These are phyloP conservation scores for Magnusiomyces tetraspermus DNA, from an alignment of 1,139 yeast genomes.

Conservation along the genomic window DNA sequence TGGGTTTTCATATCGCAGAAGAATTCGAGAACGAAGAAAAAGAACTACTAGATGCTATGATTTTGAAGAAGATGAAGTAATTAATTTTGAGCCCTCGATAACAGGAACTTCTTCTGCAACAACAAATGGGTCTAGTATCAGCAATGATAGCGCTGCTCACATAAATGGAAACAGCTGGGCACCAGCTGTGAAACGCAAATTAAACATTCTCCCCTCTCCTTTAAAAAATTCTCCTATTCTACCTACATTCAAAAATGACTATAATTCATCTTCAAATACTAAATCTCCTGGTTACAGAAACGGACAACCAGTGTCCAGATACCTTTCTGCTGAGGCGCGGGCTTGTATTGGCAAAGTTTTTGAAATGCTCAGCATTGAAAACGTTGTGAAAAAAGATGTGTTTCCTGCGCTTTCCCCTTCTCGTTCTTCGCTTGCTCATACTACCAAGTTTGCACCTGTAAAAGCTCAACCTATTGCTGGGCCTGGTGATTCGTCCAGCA, in stretches of 20 bases:
- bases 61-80: not conserved
- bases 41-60: not conserved
- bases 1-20: not conserved
- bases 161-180: not conserved
- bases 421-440: no score
- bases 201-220: no score
- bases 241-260: no score
- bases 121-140: not conserved
- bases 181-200: not conserved
- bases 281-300: not conserved
- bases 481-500: no score
- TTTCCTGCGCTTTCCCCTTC: not conserved
- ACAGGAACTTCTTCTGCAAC: not conserved
- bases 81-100: not conserved
- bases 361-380: constrained; percentile 1
- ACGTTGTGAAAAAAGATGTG: not conserved
- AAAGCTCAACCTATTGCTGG: not conserved
- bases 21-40: not conserved
- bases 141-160: no score
- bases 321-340: not conserved
- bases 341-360: not conserved
- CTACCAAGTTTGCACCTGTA: not conserved
- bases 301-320: not conserved
- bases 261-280: no score
- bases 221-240: no score